These are phyloP conservation scores for Paramarasmius palmivorus DNA, from an alignment of 1,284 basidiomycete species.

Conservation along the genomic window DNA sequence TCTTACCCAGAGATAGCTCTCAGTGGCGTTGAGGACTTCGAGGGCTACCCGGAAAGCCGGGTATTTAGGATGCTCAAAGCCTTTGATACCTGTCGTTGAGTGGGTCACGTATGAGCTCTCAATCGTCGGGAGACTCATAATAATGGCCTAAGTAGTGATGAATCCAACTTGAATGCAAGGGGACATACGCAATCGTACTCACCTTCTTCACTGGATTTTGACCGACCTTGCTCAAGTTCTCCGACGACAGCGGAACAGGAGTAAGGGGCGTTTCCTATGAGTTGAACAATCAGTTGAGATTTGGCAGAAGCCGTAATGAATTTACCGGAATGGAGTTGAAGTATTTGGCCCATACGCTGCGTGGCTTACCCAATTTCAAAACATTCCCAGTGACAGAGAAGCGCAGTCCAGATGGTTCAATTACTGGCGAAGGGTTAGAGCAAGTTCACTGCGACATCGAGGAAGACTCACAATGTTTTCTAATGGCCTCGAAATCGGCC, in stretches of 20 bases:
- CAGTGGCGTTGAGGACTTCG: constrained; percentile 90
- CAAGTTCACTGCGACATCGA: constrained; percentile 1
- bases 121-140: constrained; percentile 90
- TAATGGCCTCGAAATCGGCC: constrained; percentile 72
- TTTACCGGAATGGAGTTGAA: constrained; percentile 67
- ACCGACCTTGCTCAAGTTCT: constrained; percentile 80
- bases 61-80: constrained; percentile 83
- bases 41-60: constrained; percentile 85
- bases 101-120: constrained; percentile 91
- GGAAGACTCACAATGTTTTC: constrained; percentile 58
- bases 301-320: constrained; percentile 13
- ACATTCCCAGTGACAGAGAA: constrained; percentile 91
- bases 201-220: constrained; percentile 75
- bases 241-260: constrained; percentile 67
- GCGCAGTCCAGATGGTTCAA: constrained; percentile 78
- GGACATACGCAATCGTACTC: background rate
- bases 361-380: constrained; percentile 68
- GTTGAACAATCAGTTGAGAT: constrained; percentile 5
- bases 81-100: constrained; percentile 76
- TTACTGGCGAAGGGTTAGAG: constrained; percentile 50
- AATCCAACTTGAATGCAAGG: constrained; percentile 10
- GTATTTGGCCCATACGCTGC: constrained; percentile 71
- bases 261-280: constrained; percentile 62
- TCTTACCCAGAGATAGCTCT: constrained; percentile 90
- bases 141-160: constrained; percentile 58